Conservation (phyloP, 1,139 yeast genomes). For the Hanseniaspora gamundiae region DNA sequence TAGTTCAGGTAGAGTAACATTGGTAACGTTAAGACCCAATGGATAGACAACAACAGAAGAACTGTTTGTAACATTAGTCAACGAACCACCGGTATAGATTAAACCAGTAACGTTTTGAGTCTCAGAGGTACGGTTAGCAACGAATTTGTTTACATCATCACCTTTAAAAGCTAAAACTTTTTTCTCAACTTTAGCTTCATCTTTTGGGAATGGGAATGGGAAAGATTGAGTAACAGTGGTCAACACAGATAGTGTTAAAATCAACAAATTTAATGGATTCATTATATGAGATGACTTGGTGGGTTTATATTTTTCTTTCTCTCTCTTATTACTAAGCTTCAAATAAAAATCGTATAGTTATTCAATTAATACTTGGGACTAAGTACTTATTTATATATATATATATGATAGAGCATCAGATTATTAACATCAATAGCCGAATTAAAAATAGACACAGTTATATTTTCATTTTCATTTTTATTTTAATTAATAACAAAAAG, state of each 20-base stretch:
- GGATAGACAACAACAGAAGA: conserved; percentile 11
- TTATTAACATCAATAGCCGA: no score
- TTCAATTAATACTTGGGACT: no score
- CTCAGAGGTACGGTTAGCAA: conserved; percentile 1
- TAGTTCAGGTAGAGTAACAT: conserved; percentile 12
- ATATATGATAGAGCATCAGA: no score
- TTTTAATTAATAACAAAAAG: no score
- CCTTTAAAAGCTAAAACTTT: no score
- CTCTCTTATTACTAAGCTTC: background rate
- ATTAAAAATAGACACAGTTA: no score
- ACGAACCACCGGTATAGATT: conserved; percentile 3
- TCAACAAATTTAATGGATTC: background rate
- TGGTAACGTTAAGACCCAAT: conserved; percentile 18
- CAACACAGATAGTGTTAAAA: background rate
- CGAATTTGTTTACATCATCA: background rate
- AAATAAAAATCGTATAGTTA: no score
- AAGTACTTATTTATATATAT: no score
- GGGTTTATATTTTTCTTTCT: background rate
- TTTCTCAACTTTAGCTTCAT: background rate
- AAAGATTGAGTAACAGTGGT: conserved; percentile 7
- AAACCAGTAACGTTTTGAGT: conserved; percentile 6
- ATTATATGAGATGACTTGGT: conserved; percentile 9
- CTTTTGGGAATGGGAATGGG: conserved; percentile 6
- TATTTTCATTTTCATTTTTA: no score
- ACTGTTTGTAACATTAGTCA: conserved; percentile 4